Evolutionary conservation across 805 yeast genomes (phyloP).

Genomic region (Yamadazyma ubonensis): DNA sequence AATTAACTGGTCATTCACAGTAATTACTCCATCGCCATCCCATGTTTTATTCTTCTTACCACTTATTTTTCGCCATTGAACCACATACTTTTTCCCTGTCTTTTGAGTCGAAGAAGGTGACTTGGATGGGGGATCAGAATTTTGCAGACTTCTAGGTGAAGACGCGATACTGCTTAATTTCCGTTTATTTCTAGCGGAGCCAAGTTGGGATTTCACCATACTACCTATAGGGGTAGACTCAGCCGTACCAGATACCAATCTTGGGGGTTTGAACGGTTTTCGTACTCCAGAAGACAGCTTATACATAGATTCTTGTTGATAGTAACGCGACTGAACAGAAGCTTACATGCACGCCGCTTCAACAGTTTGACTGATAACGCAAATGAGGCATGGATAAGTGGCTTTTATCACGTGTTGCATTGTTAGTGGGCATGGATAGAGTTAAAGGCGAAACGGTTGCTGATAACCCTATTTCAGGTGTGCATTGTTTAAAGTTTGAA

Average conservation of each 20-base stretch:
- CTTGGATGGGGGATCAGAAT: not conserved
- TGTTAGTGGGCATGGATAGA: no score
- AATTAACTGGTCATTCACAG: slow-evolving; percentile 21
- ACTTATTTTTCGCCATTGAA: slow-evolving; percentile 70
- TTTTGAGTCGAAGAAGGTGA: no score
- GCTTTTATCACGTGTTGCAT: no score
- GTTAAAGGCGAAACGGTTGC: no score
- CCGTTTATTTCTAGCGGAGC: no score
- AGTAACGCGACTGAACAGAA: slow-evolving; percentile 2
- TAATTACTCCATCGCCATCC: slow-evolving; percentile 85
- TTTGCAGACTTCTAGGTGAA: not conserved
- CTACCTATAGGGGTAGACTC: no score
- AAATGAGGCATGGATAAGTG: no score
- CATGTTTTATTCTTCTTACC: slow-evolving; percentile 84
- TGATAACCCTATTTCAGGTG: not conserved
- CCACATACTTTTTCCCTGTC: slow-evolving; percentile 21
- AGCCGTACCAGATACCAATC: slow-evolving; percentile 18
- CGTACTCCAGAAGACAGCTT: slow-evolving; percentile 19
- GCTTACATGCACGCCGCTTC: not conserved
- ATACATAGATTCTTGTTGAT: slow-evolving; percentile 4
- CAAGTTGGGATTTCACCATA: no score
- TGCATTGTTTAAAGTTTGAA: not conserved
- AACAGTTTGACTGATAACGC: no score
- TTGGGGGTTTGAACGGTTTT: slow-evolving; percentile 56
- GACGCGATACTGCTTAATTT: not conserved